Conservation (phyloP, 1,284 basidiomycete species). For the Gomphus sp. region DNA sequence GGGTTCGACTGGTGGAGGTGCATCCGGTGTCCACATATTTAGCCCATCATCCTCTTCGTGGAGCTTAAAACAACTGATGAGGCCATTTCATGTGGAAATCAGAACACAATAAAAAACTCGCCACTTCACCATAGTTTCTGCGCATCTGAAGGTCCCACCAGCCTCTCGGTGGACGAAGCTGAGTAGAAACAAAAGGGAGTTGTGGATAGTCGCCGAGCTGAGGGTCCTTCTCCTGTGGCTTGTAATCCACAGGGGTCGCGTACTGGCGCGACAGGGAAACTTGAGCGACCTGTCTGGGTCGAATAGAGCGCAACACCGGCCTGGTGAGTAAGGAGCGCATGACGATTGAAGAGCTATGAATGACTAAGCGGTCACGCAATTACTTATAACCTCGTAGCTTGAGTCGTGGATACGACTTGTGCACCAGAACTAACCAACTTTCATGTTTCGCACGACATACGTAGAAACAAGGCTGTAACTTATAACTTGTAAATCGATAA, state of each 20-base stretch:
- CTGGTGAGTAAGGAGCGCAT: constrained; percentile 24
- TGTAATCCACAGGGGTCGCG: constrained; percentile 15
- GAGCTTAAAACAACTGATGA: constrained; percentile 35
- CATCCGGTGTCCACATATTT: constrained; percentile 86
- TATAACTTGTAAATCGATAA: too few species aligned
- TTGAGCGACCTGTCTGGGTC: constrained; percentile 4
- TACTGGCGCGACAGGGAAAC: constrained; percentile 25
- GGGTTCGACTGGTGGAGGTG: constrained; percentile 42
- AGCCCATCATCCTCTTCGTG: constrained; percentile 79
- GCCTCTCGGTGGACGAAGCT: constrained; percentile 57
- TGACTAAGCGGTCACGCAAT: neutral
- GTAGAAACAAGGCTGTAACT: too few species aligned
- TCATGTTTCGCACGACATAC: too few species aligned
- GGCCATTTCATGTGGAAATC: constrained; percentile 11
- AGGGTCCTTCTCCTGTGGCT: constrained; percentile 42
- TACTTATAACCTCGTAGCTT: too few species aligned
- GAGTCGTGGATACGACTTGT: too few species aligned
- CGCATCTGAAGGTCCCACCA: constrained; percentile 82
- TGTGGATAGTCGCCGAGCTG: constrained; percentile 71
- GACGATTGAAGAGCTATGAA: neutral
- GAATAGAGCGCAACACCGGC: constrained; percentile 13
- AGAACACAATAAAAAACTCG: constrained; percentile 28
- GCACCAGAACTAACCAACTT: too few species aligned
- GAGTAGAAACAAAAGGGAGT: constrained; percentile 62
- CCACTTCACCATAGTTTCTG: constrained; percentile 79